Conservation (phyloP, 352 stramenopile genomes). For the Pythium sukuiense region DNA sequence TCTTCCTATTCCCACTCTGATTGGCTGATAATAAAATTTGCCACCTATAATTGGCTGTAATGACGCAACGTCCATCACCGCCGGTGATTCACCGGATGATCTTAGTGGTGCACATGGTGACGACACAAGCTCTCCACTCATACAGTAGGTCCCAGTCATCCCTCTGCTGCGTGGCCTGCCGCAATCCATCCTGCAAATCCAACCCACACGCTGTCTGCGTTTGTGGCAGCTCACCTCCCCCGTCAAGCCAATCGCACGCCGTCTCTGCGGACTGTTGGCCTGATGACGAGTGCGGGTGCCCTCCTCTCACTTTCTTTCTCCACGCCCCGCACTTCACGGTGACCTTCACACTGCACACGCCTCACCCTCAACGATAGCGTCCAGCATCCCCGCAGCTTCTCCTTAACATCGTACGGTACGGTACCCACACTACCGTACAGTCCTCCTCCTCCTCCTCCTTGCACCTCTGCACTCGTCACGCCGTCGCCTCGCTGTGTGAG, state of each 20-base stretch:
- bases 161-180: not conserved
- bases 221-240: too few relatives aligned
- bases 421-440: not conserved
- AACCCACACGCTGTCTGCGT: not conserved
- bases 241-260: not conserved
- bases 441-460: not conserved
- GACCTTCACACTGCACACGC: not conserved
- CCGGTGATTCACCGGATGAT: conserved; percentile 19
- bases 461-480: not conserved
- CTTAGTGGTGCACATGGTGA: conserved; percentile 32
- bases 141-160: conserved; percentile 11
- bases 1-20: not conserved
- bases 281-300: conserved; percentile 25
- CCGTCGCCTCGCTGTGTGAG: not conserved
- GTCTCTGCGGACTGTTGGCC: not conserved
- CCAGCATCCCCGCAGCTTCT: too few relatives aligned
- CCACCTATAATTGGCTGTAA: conserved; percentile 11
- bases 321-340: not conserved
- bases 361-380: not conserved
- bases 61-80: not conserved
- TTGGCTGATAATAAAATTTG: conserved; percentile 10
- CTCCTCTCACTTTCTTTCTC: not conserved
- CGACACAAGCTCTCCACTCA: conserved; percentile 26
- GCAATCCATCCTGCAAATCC: not conserved
- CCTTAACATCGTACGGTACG: not conserved